These are phyloP conservation scores for Corinectria fuckeliana DNA, from an alignment of 2,329 filamentous ascomycete genomes.

Conservation along the genomic window DNA sequence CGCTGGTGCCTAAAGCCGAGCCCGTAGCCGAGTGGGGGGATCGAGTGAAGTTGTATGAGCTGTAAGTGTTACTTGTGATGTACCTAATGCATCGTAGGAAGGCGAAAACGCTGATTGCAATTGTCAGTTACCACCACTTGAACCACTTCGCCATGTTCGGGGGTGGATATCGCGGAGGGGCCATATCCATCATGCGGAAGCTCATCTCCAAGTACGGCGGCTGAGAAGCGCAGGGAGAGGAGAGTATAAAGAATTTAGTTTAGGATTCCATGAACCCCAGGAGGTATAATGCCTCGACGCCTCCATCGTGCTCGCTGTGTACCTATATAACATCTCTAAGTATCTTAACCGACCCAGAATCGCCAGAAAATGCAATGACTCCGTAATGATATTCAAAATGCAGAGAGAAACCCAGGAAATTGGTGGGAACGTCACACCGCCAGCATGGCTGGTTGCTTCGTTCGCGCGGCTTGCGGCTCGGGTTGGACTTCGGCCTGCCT, in stretches of 20 bases:
- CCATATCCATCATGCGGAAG: slow-evolving; percentile 79
- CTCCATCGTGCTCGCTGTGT: slow-evolving; percentile 35
- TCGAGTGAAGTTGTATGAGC: slow-evolving; percentile 78
- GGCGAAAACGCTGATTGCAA: background rate
- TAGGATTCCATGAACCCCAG: slow-evolving; percentile 22
- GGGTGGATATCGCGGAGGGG: slow-evolving; percentile 76
- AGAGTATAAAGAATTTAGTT: slow-evolving; percentile 9
- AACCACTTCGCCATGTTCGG: slow-evolving; percentile 91
- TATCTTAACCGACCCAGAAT: slow-evolving; percentile 16
- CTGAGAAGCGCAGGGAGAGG: slow-evolving; percentile 10
- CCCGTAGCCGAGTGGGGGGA: slow-evolving; percentile 86
- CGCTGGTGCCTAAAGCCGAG: slow-evolving; percentile 77
- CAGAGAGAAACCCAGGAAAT: background rate
- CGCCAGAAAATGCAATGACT: slow-evolving; percentile 28
- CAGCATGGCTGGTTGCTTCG: slow-evolving; percentile 48
- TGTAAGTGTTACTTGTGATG: slow-evolving; percentile 59
- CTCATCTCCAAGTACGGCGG: slow-evolving; percentile 74
- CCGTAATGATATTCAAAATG: slow-evolving; percentile 1
- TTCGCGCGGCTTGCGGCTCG: slow-evolving; percentile 31
- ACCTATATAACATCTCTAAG: slow-evolving; percentile 29
- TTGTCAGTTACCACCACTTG: slow-evolving; percentile 80
- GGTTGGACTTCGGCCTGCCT: slow-evolving; percentile 23
- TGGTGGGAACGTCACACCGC: slow-evolving; percentile 33
- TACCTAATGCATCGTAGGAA: background rate
- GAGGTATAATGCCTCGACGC: slow-evolving; percentile 32